phyloP scores from a whole-genome alignment of 495 filamentous ascomycete species.

The Pseudevernia furfuracea region DNA sequence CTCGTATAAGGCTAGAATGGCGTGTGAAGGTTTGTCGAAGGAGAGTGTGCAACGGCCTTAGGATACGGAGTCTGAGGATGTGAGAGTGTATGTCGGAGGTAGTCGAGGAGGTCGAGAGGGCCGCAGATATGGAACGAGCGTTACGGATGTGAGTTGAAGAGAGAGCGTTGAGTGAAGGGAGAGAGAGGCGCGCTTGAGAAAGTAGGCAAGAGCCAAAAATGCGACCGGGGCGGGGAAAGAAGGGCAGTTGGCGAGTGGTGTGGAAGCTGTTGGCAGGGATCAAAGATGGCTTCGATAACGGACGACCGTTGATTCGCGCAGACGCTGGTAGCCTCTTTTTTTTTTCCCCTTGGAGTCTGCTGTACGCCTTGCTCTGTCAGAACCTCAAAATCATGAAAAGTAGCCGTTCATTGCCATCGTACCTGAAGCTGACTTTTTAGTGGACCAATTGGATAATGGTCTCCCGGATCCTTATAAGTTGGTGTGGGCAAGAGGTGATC shows the following conservation, averaged over 20 bases:
- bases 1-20: neutral
- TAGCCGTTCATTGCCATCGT: slow-evolving; percentile 1
- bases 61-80: neutral
- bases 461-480: neutral
- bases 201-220: slow-evolving; percentile 16
- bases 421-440: neutral
- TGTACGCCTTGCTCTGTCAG: slow-evolving; percentile 14
- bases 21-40: neutral
- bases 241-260: slow-evolving; percentile 11
- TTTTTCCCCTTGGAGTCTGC: neutral
- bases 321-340: slow-evolving; percentile 15
- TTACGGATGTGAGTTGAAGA: slow-evolving; percentile 8
- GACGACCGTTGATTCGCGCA: slow-evolving; percentile 27
- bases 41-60: neutral
- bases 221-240: slow-evolving; percentile 25
- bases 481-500: slow-evolving; percentile 9
- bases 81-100: neutral
- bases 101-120: neutral
- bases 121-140: slow-evolving; percentile 5
- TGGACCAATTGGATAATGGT: slow-evolving; percentile 16
- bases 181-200: slow-evolving; percentile 24
- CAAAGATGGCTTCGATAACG: slow-evolving; percentile 25
- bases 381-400: neutral
- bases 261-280: slow-evolving; percentile 21
- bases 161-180: slow-evolving; percentile 17